Conservation (phyloP, 768 basidiomycete genomes). For the Agrocybe pediades region DNA sequence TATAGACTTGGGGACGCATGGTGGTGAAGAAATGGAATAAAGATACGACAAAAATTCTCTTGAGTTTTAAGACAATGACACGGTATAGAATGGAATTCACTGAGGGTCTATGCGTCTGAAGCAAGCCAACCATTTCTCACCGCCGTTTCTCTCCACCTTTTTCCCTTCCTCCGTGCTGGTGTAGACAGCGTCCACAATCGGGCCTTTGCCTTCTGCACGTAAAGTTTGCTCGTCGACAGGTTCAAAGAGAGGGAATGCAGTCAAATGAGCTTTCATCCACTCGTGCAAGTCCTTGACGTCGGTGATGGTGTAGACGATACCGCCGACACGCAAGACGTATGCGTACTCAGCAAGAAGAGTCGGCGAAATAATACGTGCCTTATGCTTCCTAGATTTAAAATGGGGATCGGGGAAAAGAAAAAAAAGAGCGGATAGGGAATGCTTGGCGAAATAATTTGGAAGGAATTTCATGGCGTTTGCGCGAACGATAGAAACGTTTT, state of each 20-base stretch:
- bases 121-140: conserved; percentile 91
- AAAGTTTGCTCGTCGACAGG: conserved; percentile 74
- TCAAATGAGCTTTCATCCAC: conserved; percentile 95
- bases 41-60: neutral
- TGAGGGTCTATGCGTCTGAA: conserved; percentile 65
- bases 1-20: conserved; percentile 48
- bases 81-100: conserved; percentile 6
- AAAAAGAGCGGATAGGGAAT: conserved; percentile 90
- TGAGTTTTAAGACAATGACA: neutral
- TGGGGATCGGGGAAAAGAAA: conserved; percentile 99
- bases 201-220: conserved; percentile 72
- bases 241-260: conserved; percentile 85
- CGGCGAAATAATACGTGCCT: conserved; percentile 97
- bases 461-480: conserved; percentile 99
- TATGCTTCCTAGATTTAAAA: conserved; percentile 98
- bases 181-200: conserved; percentile 81
- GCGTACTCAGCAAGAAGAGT: conserved; percentile 98
- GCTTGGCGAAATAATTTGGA: conserved; percentile 92
- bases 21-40: conserved; percentile 37
- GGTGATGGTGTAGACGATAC: conserved; percentile 96
- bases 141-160: conserved; percentile 91
- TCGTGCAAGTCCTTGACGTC: conserved; percentile 92
- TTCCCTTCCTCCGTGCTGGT: conserved; percentile 93
- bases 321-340: conserved; percentile 89
- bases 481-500: conserved; percentile 91